phyloP scores from a whole-genome alignment of 1,284 basidiomycete species.

The Microbotryomycetes sp. region DNA sequence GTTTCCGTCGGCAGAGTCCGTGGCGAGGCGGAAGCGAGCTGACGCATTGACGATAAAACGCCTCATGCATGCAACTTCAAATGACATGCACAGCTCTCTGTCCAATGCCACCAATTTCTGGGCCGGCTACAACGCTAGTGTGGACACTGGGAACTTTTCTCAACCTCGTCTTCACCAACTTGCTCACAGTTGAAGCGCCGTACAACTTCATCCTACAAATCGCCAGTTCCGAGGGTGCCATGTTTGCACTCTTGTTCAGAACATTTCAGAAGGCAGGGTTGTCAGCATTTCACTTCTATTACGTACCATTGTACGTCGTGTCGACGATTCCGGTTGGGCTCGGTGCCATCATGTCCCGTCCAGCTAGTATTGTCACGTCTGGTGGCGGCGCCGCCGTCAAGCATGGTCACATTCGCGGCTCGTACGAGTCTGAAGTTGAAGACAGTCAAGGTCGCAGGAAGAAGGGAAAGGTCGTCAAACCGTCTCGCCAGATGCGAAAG shows the following conservation, averaged over 20 bases:
- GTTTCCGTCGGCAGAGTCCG: no score
- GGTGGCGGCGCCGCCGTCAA: not conserved
- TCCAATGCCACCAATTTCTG: slow-evolving; percentile 9
- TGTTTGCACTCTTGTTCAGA: slow-evolving; percentile 1
- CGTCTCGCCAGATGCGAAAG: not conserved
- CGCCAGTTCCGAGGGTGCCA: slow-evolving; percentile 11
- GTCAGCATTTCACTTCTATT: slow-evolving; percentile 8
- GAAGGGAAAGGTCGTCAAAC: not conserved
- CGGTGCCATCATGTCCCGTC: not conserved
- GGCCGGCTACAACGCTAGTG: slow-evolving; percentile 17
- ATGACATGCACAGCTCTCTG: not conserved
- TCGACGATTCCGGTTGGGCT: slow-evolving; percentile 2
- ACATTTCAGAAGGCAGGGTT: not conserved
- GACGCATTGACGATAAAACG: no score
- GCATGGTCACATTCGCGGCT: not conserved
- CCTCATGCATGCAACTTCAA: not conserved
- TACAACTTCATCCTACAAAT: slow-evolving; percentile 19
- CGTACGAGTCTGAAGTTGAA: not conserved
- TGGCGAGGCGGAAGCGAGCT: not conserved
- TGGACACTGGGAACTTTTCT: slow-evolving; percentile 7
- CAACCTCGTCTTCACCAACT: slow-evolving; percentile 1
- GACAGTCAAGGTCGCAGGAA: not conserved
- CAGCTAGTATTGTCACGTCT: slow-evolving; percentile 3
- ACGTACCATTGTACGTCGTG: slow-evolving; percentile 15
- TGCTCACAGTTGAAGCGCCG: slow-evolving; percentile 11